Evolutionary conservation across 2,329 filamentous ascomycete genomes (phyloP).

Genomic region (Cercospora sojina): DNA sequence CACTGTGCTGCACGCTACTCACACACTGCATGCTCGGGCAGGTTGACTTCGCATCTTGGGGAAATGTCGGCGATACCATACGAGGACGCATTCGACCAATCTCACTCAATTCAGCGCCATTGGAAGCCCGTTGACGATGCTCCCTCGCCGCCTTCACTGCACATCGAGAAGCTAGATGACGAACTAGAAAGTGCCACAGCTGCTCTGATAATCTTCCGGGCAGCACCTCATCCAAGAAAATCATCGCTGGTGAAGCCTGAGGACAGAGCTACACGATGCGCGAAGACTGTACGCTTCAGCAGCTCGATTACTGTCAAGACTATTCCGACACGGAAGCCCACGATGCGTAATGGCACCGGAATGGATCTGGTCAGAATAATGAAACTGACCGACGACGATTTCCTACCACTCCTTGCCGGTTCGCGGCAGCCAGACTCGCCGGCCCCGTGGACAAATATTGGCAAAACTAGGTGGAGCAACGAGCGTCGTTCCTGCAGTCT

Average conservation of each 20-base stretch:
- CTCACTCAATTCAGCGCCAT: neutral
- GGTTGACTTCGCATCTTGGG: neutral
- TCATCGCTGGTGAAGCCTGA: constrained; percentile 11
- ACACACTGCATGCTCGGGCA: neutral
- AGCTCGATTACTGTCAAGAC: neutral
- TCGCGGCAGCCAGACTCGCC: constrained; percentile 17
- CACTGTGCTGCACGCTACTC: neutral
- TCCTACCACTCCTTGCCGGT: constrained; percentile 2
- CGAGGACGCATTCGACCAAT: neutral
- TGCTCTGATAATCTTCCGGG: constrained; percentile 1
- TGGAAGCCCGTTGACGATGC: neutral
- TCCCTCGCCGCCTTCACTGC: neutral
- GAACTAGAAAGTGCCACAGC: constrained; percentile 13
- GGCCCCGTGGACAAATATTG: constrained; percentile 12
- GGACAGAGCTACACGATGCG: neutral
- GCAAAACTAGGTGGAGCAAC: constrained; percentile 9
- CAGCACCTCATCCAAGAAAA: constrained; percentile 2
- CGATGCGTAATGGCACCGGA: neutral
- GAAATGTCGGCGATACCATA: neutral
- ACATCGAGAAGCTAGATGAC: constrained; percentile 12
- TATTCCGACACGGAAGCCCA: constrained; percentile 4
- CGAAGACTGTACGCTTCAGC: constrained; percentile 17
- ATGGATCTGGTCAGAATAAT: constrained; percentile 5
- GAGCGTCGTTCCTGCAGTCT: neutral
- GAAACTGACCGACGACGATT: constrained; percentile 5